Evolutionary conservation across 1,284 basidiomycete species (phyloP).

Genomic region (Pseudozyma sp.): DNA sequence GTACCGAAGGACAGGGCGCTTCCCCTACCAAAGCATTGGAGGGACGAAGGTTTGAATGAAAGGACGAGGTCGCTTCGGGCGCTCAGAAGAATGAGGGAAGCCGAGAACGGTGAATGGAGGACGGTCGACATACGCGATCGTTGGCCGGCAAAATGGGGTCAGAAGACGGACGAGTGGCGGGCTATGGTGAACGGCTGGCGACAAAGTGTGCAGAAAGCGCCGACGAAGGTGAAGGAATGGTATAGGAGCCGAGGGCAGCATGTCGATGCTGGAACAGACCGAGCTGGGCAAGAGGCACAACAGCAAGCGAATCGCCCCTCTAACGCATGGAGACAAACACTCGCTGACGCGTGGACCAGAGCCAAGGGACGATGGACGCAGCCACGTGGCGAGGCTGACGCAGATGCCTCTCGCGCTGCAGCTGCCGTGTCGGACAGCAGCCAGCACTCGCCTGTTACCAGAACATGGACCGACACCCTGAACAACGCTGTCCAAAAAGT

Average conservation of each 20-base stretch:
- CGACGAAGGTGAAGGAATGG: too few species aligned
- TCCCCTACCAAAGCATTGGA: neutral
- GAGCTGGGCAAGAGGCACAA: too few species aligned
- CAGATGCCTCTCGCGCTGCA: neutral
- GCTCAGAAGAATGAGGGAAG: neutral
- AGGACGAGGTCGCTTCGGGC: neutral
- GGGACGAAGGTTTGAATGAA: neutral
- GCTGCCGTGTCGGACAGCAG: neutral
- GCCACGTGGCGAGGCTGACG: too few species aligned
- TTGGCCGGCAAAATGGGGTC: neutral
- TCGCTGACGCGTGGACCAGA: too few species aligned
- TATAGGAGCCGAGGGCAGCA: too few species aligned
- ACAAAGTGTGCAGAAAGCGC: too few species aligned
- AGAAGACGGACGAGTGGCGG: neutral
- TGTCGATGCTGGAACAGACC: too few species aligned
- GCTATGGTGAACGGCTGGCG: neutral
- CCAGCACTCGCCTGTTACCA: neutral
- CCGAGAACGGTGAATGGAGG: neutral
- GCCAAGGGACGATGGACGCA: too few species aligned
- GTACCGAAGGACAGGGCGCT: neutral
- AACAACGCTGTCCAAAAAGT: neutral
- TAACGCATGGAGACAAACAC: too few species aligned
- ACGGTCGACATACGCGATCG: neutral
- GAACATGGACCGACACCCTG: neutral
- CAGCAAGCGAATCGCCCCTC: too few species aligned